Base-by-base conservation (phyloP, 306 rosid genomes). In the Glycine soja region DNA sequence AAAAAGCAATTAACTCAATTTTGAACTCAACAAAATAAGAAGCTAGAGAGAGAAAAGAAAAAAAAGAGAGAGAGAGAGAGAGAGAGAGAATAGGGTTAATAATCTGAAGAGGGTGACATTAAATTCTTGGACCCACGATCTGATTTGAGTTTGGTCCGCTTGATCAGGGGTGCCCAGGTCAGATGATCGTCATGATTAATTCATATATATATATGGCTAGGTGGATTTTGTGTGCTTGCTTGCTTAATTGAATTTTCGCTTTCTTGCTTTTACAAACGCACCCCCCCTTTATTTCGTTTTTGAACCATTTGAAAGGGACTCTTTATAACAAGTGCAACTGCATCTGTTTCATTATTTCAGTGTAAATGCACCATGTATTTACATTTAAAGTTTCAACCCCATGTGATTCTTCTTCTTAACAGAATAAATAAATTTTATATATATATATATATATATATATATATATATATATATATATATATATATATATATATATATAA, bases 91-190 rank as follows among this genome's bases (percentile, higher is more conserved):
- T 3, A 47, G 43, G 40, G 5, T 57, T 81, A 76, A 75, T 58
- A 46, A 67, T 15, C 68, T 68, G 57, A 80, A 85, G 76, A 66
- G 62, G 64, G 15, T 15, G 83, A 72, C 78, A 86, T 88, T 89
- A 85, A 89, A 74, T 81, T n/a, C 4, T 0, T 19, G 90, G 89
- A 13, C 93, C 93, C 93, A 87, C 90, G 10, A 66, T 80, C 90
- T 84, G 94, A 72, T 79, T 79, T 87, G 87, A 84, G 89, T 80
- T 85, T 71, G 85, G 90, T 88, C 88, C 74, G 84, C 78, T 80
- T 87, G 84, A 76, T 76, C 86, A 67, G 86, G 82, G 86, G 88
- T 52, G 76, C 77, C 83, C 87, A 82, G 66, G 47, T 68, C 84
- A 72, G 90, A 84, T 80, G 81, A 72, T 90, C 82, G 79, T 79